Evolutionary conservation across 306 rosid genomes (phyloP).

Genomic region (Corylus heterophylla): DNA sequence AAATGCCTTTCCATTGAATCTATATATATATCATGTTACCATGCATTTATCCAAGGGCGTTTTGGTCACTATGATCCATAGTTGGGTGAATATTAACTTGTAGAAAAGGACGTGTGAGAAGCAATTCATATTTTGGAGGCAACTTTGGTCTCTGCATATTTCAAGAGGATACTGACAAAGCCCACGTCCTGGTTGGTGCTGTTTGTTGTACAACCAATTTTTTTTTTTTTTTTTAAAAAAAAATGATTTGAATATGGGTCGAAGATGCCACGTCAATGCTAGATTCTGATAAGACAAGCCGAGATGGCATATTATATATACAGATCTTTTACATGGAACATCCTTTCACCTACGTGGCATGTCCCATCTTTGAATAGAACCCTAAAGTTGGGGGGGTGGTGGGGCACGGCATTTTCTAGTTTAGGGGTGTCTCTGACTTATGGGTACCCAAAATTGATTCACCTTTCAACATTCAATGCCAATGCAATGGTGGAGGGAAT

Average conservation of each 20-base stretch:
- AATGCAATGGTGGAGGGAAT: constrained; percentile 8
- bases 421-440: not conserved
- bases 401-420: not conserved
- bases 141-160: constrained; percentile 36
- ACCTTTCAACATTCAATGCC: constrained; percentile 15
- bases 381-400: too few relatives aligned
- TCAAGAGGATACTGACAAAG: constrained; percentile 30
- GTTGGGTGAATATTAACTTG: constrained; percentile 48
- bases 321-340: constrained; percentile 26
- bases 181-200: constrained; percentile 22
- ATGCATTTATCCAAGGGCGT: not conserved
- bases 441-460: constrained; percentile 5
- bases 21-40: not conserved
- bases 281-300: constrained; percentile 30
- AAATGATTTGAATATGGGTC: not conserved
- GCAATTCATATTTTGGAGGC: constrained; percentile 32
- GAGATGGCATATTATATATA: constrained; percentile 3
- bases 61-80: constrained; percentile 2
- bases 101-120: constrained; percentile 29
- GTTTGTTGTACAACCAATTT: constrained; percentile 20
- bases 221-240: not conserved
- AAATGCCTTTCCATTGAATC: constrained; percentile 20
- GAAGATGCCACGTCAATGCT: not conserved
- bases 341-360: constrained; percentile 2
- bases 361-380: constrained; percentile 25